Conservation (phyloP, 1,284 basidiomycete species). For the Ganoderma lingzhi region DNA sequence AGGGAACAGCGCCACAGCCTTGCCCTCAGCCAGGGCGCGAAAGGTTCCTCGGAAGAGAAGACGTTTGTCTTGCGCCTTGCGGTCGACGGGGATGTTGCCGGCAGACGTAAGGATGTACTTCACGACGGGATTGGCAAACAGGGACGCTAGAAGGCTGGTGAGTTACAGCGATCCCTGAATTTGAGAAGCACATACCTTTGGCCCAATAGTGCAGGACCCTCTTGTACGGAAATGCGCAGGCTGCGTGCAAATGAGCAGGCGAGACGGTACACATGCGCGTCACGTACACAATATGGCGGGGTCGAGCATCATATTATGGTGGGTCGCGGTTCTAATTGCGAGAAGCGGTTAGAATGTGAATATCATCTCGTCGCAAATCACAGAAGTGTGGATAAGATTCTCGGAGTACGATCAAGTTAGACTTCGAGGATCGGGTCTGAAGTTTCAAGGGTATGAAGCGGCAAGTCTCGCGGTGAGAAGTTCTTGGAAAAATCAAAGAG, state of each 20-base stretch:
- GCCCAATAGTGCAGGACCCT: slow-evolving; percentile 95
- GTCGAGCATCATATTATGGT: slow-evolving; percentile 94
- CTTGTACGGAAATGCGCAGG: slow-evolving; percentile 78
- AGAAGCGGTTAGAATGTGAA: slow-evolving; percentile 7
- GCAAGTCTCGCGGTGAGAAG: not conserved
- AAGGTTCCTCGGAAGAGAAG: slow-evolving; percentile 92
- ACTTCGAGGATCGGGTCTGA: not conserved
- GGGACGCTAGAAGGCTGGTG: slow-evolving; percentile 53
- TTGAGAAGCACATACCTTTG: slow-evolving; percentile 59
- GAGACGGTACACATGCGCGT: not conserved
- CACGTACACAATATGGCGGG: slow-evolving; percentile 80
- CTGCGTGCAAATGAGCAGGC: slow-evolving; percentile 46
- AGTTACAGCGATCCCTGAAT: slow-evolving; percentile 5
- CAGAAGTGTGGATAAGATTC: not conserved
- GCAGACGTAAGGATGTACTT: slow-evolving; percentile 84
- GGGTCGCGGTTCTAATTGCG: slow-evolving; percentile 75
- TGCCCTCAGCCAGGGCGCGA: slow-evolving; percentile 80
- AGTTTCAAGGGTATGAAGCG: slow-evolving; percentile 1
- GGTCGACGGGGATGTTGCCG: slow-evolving; percentile 96
- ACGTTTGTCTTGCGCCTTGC: slow-evolving; percentile 74
- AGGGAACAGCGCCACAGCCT: slow-evolving; percentile 92
- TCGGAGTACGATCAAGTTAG: not conserved
- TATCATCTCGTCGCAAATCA: not conserved
- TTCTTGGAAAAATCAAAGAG: not conserved
- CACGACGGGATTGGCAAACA: slow-evolving; percentile 83